These are phyloP conservation scores for Fusarium nodosum DNA, from an alignment of 2,329 filamentous ascomycete genomes.

Conservation along the genomic window DNA sequence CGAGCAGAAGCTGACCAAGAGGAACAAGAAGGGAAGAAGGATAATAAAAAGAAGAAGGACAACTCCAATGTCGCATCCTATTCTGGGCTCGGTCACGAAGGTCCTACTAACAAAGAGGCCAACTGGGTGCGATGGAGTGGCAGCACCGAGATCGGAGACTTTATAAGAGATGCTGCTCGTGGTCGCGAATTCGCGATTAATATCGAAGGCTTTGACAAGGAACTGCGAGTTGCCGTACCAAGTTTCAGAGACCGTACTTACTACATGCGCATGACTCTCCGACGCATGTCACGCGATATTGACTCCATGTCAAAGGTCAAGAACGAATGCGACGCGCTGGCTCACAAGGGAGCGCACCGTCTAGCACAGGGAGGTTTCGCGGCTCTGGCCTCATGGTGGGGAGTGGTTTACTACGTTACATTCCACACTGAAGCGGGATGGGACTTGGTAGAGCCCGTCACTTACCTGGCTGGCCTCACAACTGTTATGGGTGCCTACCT, in stretches of 20 bases:
- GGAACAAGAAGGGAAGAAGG: slow-evolving; percentile 55
- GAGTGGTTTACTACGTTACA: slow-evolving; percentile 78
- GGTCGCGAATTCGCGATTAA: slow-evolving; percentile 87
- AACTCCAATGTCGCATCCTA: slow-evolving; percentile 73
- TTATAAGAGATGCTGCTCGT: slow-evolving; percentile 88
- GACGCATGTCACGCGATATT: slow-evolving; percentile 78
- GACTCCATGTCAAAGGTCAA: slow-evolving; percentile 80
- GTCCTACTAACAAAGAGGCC: slow-evolving; percentile 58
- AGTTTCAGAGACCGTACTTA: slow-evolving; percentile 92
- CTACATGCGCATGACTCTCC: slow-evolving; percentile 82
- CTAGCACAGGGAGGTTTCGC: slow-evolving; percentile 85
- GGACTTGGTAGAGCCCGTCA: slow-evolving; percentile 92
- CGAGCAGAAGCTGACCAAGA: slow-evolving; percentile 80
- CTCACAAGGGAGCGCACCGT: slow-evolving; percentile 81
- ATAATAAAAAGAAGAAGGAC: slow-evolving; percentile 50
- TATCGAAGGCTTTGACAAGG: slow-evolving; percentile 75
- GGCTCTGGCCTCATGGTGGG: slow-evolving; percentile 83
- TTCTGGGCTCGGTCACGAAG: slow-evolving; percentile 76
- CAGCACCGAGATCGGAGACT: slow-evolving; percentile 92
- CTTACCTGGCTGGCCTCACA: slow-evolving; percentile 87
- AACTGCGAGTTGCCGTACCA: slow-evolving; percentile 84
- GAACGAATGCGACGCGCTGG: slow-evolving; percentile 82
- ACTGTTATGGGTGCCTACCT: slow-evolving; percentile 91
- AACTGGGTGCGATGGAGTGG: slow-evolving; percentile 88
- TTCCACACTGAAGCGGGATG: slow-evolving; percentile 84